Percentiles rank a stretch among this genome's conserved stretches.
These are phyloP conservation scores for Starmerella ratchasimensis DNA, from an alignment of 805 yeast genomes.

Conservation along the genomic window DNA sequence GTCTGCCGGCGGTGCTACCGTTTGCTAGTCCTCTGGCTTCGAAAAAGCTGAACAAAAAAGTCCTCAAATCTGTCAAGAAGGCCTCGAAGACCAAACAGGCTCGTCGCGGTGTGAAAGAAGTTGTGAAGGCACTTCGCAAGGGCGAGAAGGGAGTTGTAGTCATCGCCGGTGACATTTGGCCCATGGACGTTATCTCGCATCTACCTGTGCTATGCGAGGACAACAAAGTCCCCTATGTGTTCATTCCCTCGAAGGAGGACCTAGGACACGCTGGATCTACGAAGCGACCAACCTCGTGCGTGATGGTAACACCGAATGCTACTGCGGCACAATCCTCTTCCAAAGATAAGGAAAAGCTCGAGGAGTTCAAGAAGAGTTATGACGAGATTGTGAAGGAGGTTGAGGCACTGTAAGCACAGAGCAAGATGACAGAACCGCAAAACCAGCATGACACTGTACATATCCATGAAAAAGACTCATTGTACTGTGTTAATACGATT, in stretches of 20 bases:
- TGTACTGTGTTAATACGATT: neutral
- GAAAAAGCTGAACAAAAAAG: conserved; percentile 88
- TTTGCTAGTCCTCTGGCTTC: conserved; percentile 93
- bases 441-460: neutral
- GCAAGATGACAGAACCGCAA: neutral
- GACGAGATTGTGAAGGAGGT: conserved; percentile 94
- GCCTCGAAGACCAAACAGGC: conserved; percentile 98
- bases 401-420: conserved; percentile 19
- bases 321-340: conserved; percentile 40
- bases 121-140: conserved; percentile 91
- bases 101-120: conserved; percentile 97
- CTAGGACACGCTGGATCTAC: conserved; percentile 98
- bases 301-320: conserved; percentile 69
- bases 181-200: conserved; percentile 93
- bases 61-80: conserved; percentile 88
- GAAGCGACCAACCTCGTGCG: conserved; percentile 96
- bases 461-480: neutral
- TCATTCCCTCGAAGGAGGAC: conserved; percentile 95
- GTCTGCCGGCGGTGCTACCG: conserved; percentile 79
- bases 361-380: conserved; percentile 79
- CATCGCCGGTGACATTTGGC: conserved; percentile 96
- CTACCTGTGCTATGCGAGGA: conserved; percentile 97
- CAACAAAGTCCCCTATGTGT: conserved; percentile 74
- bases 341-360: conserved; percentile 54
- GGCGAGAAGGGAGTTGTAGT: conserved; percentile 95